Conservation (phyloP, 164 flowering plant genomes). For the Dillenia turbinata region DNA sequence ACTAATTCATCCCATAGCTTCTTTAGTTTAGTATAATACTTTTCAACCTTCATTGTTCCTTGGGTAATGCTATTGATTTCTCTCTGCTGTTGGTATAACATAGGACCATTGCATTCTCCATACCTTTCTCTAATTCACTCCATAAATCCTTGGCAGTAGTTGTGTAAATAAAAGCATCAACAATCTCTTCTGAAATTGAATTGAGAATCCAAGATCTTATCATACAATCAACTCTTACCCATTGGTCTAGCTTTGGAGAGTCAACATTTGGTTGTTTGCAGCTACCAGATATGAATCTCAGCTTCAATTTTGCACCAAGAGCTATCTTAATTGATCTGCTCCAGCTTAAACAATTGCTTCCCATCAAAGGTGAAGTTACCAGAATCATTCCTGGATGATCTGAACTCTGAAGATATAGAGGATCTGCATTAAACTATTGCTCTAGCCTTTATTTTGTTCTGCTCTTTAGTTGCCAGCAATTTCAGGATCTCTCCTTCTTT, state of each 20-base stretch:
- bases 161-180: not conserved
- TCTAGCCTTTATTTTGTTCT: not conserved
- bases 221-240: not conserved
- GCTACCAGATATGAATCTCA: not conserved
- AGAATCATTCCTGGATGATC: conserved; percentile 1
- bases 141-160: not conserved
- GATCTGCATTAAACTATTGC: not conserved
- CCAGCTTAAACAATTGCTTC: not conserved
- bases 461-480: not conserved
- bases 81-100: not conserved
- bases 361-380: not conserved
- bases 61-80: not conserved
- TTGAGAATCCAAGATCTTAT: not conserved
- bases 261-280: not conserved
- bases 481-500: not conserved
- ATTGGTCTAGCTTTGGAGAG: not conserved
- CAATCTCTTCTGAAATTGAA: not conserved
- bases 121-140: not conserved
- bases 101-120: not conserved
- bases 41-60: not conserved
- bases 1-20: not conserved
- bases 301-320: not conserved
- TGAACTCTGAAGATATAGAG: not conserved
- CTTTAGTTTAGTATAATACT: not conserved
- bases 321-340: not conserved